Base-by-base conservation (phyloP, 257 asterid genomes). In the Solanum clarkiae region DNA sequence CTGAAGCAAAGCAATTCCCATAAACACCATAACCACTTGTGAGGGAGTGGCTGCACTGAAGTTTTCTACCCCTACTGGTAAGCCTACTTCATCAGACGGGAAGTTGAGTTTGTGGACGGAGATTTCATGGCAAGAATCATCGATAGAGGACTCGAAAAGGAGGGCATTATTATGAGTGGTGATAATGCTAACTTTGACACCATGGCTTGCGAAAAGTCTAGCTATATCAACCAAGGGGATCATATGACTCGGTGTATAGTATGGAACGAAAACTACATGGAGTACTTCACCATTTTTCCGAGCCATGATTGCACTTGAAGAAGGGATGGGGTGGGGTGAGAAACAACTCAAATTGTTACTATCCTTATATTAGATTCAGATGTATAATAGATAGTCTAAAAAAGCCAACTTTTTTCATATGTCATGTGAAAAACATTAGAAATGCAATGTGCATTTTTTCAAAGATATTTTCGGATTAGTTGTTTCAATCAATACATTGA, bases 241-340 rank as follows among this genome's bases (percentile, higher is more conserved):
- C 62, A 89, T 80, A n/a, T 89, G 91, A 79, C 90, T 87, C 49
- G 87, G 86, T 2, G 85, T 71, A 22, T 87, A 75, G 83, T 69
- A 80, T 36, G 91, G 89, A 22, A 89, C 29, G 40, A 87, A 87
- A 17, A 87, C 69, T 6, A 80, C 88, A 36, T 86, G 86, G 47
- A 86, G 88, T 63, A 44, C 10, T 66, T 79, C 18, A 26, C 63
- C 22, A 16, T 77, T 53, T 24, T 77, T n/a, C 16, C 15, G 26
- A 16, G 47, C 17, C 82, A 77, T 77, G 10, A 69, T 14, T 69
- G 49, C 65, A 57, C 65, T 57, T 57, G 42, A 36, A 36, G 24
- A 57, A 18, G 65, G 24, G 26, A 18, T 57, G 24, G 63, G n/a
- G 4, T 36, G 8, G 51, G 77, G 77, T 69, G 26, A 36, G 15